Evolutionary conservation across 2,329 filamentous ascomycete genomes (phyloP), one percentile per base, ranked within the genome.

Genomic region (Botrytis elliptica): DNA sequence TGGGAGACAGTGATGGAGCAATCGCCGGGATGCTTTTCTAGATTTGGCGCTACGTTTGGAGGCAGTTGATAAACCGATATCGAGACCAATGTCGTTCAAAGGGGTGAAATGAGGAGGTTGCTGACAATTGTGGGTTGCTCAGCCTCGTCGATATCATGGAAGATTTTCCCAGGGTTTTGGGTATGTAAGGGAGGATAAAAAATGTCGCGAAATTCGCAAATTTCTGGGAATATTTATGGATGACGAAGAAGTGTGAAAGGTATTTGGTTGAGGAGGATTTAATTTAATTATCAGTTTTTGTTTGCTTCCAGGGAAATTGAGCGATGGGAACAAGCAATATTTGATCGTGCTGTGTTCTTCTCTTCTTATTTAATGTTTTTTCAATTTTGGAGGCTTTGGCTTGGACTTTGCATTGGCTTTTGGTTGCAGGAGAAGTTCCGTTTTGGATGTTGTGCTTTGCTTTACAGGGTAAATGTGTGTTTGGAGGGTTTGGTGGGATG

Each of bases 111-210:
- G 52, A 59, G 46, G 57, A 70, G 29, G 68, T 62, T 62, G 55
- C 40, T 70, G 49, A 70, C 38, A 60, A 70, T 62, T 62, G 46
- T 72, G 70, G 60, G 55, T 57, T 65, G 46, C 70, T 67, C 70
- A 72, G 70, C 70, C 70, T 72, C 70, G 70, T 70, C 70, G 29
- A 55, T 38, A 42, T 44, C 33, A 71, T 63, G 42, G n/a, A 40
- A 71, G 44, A 44, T 59, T 49, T 70, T 46, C 55, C 55, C 40
- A 14, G 68, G n/a, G 57, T 46, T 70, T 70, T 70, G 33, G 38
- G 62, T 25, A 44, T n/a, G 36, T 38, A n/a, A 33, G 44, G 42
- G 10, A 55, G n/a, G 22, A 12, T 40, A 40, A 67, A 67, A 67
- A 55, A 20, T 46, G 40, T 70, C 68, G 68, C 55, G 40, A 70